Base-by-base conservation (phyloP, 2,329 filamentous ascomycete genomes). In the Ophiobolus disseminans region DNA sequence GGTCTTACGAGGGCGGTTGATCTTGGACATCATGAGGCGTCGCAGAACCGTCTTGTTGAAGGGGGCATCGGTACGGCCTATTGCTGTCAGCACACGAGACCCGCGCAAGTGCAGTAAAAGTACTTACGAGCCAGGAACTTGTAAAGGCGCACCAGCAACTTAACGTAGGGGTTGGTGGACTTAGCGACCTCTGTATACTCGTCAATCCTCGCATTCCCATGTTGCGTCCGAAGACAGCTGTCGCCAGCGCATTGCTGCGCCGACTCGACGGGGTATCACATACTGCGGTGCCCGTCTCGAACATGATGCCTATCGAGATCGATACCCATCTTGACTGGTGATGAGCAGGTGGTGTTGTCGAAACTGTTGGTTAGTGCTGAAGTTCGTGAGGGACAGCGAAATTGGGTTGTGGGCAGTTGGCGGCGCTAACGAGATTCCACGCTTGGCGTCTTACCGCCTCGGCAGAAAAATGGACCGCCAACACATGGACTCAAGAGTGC, bases 1-100 rank as follows among this genome's bases (percentile, higher is more conserved):
- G 11, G 30, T 54, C 66, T 70, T 68, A 70, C 67, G 72, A 53
- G 74, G 73, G 70, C 92, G 89, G 89, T 97, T 97, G 82, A 95
- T 96, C 81, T 92, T 91, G 78, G 91, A 96, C 90, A 94, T 96
- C 77, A 96, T 96, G 57, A 99, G 89, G 74, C 94, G 90, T 78
- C 93, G 91, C 73, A 99, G 90, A 75, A 99, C 86, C 73, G 94
- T 90, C 85, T 96, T 95, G 89, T 99, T 99, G 90, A 99, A 99
- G 82, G 85, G 86, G 64, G 91, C 86, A 79, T 97, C 94, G 76
- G 94, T 99, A 76, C 94, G 92, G 81, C 91, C 90, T 95, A 70
- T 44, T 31, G 35, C 47, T 44, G 62, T 72, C 56, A 71, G 69
- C 66, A 43, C 48, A 50, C 46, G 42, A 45, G 45, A 38, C 44